These are phyloP conservation scores for Dactylellina drechsleri DNA, from an alignment of 2,329 filamentous ascomycete genomes.

Conservation along the genomic window DNA sequence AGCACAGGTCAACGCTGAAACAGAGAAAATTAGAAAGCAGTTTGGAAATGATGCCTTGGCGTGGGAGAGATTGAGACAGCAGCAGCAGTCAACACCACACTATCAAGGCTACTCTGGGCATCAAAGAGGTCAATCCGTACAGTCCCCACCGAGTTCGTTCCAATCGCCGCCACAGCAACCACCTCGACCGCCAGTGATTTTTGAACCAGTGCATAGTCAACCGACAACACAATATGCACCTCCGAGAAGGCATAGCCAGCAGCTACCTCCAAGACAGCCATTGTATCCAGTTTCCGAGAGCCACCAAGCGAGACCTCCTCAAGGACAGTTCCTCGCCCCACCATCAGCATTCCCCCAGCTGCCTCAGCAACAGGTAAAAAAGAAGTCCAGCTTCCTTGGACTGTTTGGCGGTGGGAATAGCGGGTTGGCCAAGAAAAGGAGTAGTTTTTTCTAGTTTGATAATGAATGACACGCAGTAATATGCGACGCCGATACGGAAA, in stretches of 20 bases:
- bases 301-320: constrained; percentile 40
- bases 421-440: constrained; percentile 48
- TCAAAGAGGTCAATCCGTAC: constrained; percentile 37
- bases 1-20: constrained; percentile 77
- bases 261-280: constrained; percentile 42
- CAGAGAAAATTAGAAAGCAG: constrained; percentile 69
- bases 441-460: constrained; percentile 42
- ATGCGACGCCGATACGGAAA: not conserved
- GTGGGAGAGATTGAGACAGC: constrained; percentile 36
- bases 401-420: constrained; percentile 35
- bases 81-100: constrained; percentile 12
- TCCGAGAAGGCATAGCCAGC: constrained; percentile 37
- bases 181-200: constrained; percentile 36
- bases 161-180: not conserved
- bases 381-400: constrained; percentile 41
- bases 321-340: constrained; percentile 33
- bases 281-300: constrained; percentile 42
- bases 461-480: not conserved
- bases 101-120: constrained; percentile 29
- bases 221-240: not conserved
- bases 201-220: constrained; percentile 22
- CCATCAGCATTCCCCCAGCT: constrained; percentile 12
- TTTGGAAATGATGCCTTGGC: constrained; percentile 53
- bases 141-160: constrained; percentile 29
- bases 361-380: constrained; percentile 32